Evolutionary conservation across 257 asterid species (phyloP).

Genomic region (Marsdenia floribunda): DNA sequence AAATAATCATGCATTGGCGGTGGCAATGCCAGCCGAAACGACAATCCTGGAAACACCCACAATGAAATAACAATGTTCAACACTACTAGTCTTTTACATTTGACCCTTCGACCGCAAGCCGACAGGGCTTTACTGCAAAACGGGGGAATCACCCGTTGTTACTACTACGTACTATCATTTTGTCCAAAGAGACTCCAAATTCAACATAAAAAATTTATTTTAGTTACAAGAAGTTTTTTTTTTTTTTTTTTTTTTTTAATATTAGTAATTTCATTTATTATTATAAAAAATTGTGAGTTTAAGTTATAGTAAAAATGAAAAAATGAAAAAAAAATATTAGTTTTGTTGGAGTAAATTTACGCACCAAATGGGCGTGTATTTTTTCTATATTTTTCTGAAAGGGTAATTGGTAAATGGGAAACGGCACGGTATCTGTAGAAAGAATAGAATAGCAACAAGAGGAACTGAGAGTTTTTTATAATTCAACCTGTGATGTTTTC

Average conservation of each 20-base stretch:
- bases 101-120: not conserved
- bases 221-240: too few relatives aligned
- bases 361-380: too few relatives aligned
- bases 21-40: not conserved
- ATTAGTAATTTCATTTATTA: too few relatives aligned
- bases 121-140: not conserved
- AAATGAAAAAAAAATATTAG: too few relatives aligned
- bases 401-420: not conserved
- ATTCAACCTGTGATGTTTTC: not conserved
- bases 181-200: not conserved
- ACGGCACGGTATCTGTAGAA: constrained; percentile 14
- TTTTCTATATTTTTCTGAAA: too few relatives aligned
- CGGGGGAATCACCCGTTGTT: not conserved
- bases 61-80: not conserved
- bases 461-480: not conserved
- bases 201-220: not conserved
- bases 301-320: too few relatives aligned
- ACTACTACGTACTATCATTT: not conserved
- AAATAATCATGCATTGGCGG: not conserved
- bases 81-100: not conserved
- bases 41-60: not conserved
- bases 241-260: too few relatives aligned
- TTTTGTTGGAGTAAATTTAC: too few relatives aligned
- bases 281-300: too few relatives aligned
- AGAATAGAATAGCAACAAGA: not conserved